Percentiles rank a stretch among this genome's conserved stretches.
Evolutionary conservation across 805 yeast species (phyloP).

Genomic region (Yamadazyma paraphyllophila): DNA sequence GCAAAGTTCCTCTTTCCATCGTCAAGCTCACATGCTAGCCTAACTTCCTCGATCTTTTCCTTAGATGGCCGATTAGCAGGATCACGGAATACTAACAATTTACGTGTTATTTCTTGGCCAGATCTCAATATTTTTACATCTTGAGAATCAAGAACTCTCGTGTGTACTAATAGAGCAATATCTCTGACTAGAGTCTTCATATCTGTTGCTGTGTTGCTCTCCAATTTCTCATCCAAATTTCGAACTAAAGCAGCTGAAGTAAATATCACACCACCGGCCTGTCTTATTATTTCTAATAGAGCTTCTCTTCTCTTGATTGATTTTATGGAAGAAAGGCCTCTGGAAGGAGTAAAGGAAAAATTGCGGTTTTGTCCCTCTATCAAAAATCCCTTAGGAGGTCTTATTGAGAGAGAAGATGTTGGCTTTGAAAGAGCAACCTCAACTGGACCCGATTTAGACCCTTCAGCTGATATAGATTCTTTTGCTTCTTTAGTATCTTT

Average conservation of each 20-base stretch:
- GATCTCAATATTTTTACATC: constrained; percentile 23
- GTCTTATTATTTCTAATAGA: constrained; percentile 28
- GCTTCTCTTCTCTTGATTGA: constrained; percentile 28
- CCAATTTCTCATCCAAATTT: constrained; percentile 28
- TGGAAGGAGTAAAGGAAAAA: neutral
- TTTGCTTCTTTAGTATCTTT: neutral
- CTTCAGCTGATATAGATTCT: neutral
- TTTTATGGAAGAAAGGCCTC: constrained; percentile 18
- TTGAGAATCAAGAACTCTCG: constrained; percentile 21
- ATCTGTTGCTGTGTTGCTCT: constrained; percentile 31
- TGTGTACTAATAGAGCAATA: constrained; percentile 25
- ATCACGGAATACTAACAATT: constrained; percentile 29
- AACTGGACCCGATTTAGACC: too few relatives aligned
- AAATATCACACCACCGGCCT: constrained; percentile 37
- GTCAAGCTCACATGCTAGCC: constrained; percentile 24
- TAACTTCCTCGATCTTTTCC: constrained; percentile 26
- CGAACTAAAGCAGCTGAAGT: constrained; percentile 35
- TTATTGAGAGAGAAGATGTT: neutral
- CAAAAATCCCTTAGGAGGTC: neutral
- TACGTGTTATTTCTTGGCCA: constrained; percentile 29
- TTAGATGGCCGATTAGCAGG: constrained; percentile 26
- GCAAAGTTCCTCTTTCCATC: constrained; percentile 17
- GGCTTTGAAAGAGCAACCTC: too few relatives aligned
- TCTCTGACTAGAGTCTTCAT: constrained; percentile 40
- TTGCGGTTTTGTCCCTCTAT: neutral